Conservation (phyloP, 371 early-diverging fungal genomes). For the Choanephora cucurbitarum region DNA sequence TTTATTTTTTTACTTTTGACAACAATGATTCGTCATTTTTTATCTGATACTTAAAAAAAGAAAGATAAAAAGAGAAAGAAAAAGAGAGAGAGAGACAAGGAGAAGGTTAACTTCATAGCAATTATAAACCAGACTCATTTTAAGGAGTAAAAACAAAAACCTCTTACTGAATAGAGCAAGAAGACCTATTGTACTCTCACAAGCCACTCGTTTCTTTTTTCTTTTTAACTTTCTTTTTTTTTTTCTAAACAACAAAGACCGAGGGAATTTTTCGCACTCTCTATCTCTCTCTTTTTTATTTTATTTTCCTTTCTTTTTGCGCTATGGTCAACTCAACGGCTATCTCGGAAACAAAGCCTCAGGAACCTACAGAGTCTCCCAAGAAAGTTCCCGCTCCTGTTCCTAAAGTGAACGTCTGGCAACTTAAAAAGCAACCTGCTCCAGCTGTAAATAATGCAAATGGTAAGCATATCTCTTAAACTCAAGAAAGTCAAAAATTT, state of each 20-base stretch:
- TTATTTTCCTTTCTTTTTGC: neutral
- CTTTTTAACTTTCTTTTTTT: too few relatives aligned
- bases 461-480: constrained; percentile 1
- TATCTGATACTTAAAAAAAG: neutral
- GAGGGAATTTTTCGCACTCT: neutral
- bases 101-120: neutral
- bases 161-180: neutral
- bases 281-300: neutral
- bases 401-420: constrained; percentile 54
- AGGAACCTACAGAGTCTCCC: constrained; percentile 19
- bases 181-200: neutral
- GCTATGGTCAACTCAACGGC: constrained; percentile 13
- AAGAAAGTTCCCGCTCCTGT: constrained; percentile 36
- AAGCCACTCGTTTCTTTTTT: neutral
- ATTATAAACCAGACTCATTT: neutral
- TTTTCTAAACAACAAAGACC: neutral
- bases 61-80: constrained; percentile 6
- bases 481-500: neutral
- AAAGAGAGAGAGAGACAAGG: neutral
- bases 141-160: neutral
- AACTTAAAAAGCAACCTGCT: constrained; percentile 32
- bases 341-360: constrained; percentile 5
- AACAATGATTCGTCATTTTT: constrained; percentile 34
- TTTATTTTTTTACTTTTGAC: constrained; percentile 37
- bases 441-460: constrained; percentile 5